Base-by-base conservation (phyloP, 495 filamentous ascomycete species). In the Parachaetomium inaequale region DNA sequence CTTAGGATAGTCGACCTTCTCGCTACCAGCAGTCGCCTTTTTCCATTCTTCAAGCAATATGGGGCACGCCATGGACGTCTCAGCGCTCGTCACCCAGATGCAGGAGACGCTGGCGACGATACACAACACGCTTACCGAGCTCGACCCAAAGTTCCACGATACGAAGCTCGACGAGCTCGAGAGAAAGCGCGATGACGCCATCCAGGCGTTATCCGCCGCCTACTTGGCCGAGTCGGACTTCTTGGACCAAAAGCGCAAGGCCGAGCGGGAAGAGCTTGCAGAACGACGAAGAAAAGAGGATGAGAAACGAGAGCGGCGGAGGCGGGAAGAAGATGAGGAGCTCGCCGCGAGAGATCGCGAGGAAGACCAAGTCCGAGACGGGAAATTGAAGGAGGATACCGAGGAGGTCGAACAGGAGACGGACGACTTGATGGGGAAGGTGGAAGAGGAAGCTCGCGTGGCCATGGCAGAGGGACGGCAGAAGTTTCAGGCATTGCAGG, bases 71-170 rank as follows among this genome's bases (percentile, higher is more conserved):
- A 67, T 71, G 64, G 71, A 76, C 43, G 65, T 75, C 59, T 63
- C 69, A 14, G 54, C 46, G 25, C 68, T 77, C 17, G 64, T 77
- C 21, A 25, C 66, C 36, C 63, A 76, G 58, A 70, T 77, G 71
- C 73, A 76, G 45, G 68, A 74, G 26, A 76, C 67, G 11, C 62
- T 77, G 15, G 68, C 71, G 0, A 55, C 68, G 3, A 75, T 77
- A 46, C 67, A 70, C 46, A 46, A 4, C 23, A 72, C 75, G 8
- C 43, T 77, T 23, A 65, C 60, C 4, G 51, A 57, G 4, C 61
- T 76, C 23, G 62, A 69, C n/a, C 63, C 68, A 8, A 45, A 61
- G 11, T 38, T 64, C 7, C 71, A 77, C 36, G 63, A 72, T 28
- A 54, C 62, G 0, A 66, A 64, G 25, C 70, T 75, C n/a, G 69